Percentiles rank a stretch among this genome's conserved stretches.
These are phyloP conservation scores for Fusarium circinatum DNA, from an alignment of 2,329 filamentous ascomycete species.

Conservation along the genomic window DNA sequence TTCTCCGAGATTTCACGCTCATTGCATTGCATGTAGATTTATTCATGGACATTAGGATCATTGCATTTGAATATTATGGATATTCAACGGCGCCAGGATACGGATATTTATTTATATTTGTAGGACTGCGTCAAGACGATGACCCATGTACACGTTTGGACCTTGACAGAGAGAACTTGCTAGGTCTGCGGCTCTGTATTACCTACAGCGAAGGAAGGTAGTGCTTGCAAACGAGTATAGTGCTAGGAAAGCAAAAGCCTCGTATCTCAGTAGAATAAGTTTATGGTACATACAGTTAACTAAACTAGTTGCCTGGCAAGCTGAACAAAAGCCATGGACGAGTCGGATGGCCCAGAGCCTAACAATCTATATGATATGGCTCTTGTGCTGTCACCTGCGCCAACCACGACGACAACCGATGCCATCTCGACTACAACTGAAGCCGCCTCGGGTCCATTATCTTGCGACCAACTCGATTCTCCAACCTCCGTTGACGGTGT, in stretches of 20 bases:
- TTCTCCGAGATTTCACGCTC: neutral
- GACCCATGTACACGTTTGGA: rapidly evolving
- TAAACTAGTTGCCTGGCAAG: neutral
- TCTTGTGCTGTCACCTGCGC: rapidly evolving
- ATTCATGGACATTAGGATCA: neutral
- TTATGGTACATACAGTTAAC: too few relatives aligned
- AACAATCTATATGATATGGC: neutral
- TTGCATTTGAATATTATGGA: neutral
- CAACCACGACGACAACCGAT: neutral
- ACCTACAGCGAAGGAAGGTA: too few relatives aligned
- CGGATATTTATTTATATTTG: neutral
- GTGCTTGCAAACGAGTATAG: rapidly evolving
- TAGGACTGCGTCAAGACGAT: neutral
- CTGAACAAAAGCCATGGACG: neutral
- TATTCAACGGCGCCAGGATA: neutral
- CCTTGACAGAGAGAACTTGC: neutral
- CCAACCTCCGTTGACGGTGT: neutral
- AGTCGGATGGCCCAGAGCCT: neutral
- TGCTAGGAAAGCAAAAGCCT: rapidly evolving
- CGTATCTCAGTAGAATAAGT: neutral
- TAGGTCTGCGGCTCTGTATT: neutral
- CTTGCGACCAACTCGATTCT: neutral
- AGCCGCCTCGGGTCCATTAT: rapidly evolving
- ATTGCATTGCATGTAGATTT: neutral
- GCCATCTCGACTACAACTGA: neutral